Evolutionary conservation across 805 yeast genomes (phyloP), one percentile per base, ranked within the genome.

Genomic region (Lipomyces chichibuensis): DNA sequence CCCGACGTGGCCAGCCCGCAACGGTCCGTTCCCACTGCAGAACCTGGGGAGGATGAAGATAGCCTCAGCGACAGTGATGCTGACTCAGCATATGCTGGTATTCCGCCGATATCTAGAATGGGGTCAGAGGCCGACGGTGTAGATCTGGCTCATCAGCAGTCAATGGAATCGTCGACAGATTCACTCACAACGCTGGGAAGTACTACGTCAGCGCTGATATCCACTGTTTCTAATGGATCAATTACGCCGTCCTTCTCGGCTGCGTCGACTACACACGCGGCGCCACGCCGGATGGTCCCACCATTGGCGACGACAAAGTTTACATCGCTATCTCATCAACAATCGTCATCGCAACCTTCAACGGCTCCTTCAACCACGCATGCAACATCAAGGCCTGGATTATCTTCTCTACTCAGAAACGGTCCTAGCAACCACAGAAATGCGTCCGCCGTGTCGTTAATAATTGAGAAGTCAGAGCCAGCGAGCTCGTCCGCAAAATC

Each of bases 301-400:
- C 53, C 60, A 27, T 37, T 66, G 27, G 59, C 70, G 23, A 63
- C 64, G 14, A 62, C 70, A 17, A 66, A 61, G 20, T 66, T 66
- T 54, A 66, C 70, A n/a, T 64, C 70, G 3, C 33, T 67, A 17
- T 53, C 65, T 13, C 57, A 59, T 3, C 27, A 37, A 13, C 51
- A 63, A 9, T 32, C 59, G n/a, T 25, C 52, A 11, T 54, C 66
- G 3, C 53, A 27, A 17, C n/a, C 62, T 11, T 56, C 51, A 17
- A 29, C 54, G n/a, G 54, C 49, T n/a, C 13, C 59, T 5, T 9
- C 60, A 14, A 7, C 14, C 6, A 37, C 55, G 43, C 63, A 25
- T 39, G 51, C 56, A 11, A 43, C 62, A 3, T 55, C 61, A 25
- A 55, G 56, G 5, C 62, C 25, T n/a, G 58, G 33, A n/a, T 20